Evolutionary conservation across 371 early-diverging fungal genomes (phyloP).

Genomic region (Mortierella sp.): DNA sequence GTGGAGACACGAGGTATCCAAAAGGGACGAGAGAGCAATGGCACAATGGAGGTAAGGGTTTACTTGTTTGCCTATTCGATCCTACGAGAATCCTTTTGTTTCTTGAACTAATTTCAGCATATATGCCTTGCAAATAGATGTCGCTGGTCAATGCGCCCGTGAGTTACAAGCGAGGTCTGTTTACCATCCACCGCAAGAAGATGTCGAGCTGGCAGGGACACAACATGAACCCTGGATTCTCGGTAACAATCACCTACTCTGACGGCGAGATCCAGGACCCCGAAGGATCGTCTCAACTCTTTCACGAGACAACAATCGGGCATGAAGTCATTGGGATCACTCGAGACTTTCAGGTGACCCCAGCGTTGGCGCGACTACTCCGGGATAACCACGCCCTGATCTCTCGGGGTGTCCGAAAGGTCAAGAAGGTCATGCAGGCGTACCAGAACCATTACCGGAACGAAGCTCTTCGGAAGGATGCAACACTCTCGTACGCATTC

Average conservation of each 20-base stretch:
- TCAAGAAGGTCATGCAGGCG: slow-evolving; percentile 56
- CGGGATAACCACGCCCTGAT: slow-evolving; percentile 65
- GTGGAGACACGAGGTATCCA: slow-evolving; percentile 41
- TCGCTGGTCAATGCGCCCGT: slow-evolving; percentile 59
- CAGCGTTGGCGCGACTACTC: slow-evolving; percentile 62
- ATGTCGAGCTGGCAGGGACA: slow-evolving; percentile 56
- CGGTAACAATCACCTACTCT: slow-evolving; percentile 58
- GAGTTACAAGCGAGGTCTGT: slow-evolving; percentile 62
- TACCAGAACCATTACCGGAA: slow-evolving; percentile 62
- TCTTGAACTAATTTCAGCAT: neutral
- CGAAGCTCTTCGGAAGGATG: slow-evolving; percentile 63
- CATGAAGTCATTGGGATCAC: slow-evolving; percentile 63
- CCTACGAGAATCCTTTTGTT: neutral
- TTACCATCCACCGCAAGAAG: slow-evolving; percentile 62
- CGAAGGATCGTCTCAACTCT: slow-evolving; percentile 39
- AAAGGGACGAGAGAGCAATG: slow-evolving; percentile 43
- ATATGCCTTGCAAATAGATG: slow-evolving; percentile 24
- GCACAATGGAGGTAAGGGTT: slow-evolving; percentile 49
- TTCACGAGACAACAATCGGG: slow-evolving; percentile 58
- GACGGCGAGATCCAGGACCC: slow-evolving; percentile 49
- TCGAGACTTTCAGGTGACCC: slow-evolving; percentile 59
- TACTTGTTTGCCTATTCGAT: neutral
- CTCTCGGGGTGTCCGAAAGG: slow-evolving; percentile 48
- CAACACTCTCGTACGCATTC: slow-evolving; percentile 67
- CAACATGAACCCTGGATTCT: slow-evolving; percentile 69